Base-by-base conservation (phyloP, 805 yeast species). In the Maudiozyma turicensis region DNA sequence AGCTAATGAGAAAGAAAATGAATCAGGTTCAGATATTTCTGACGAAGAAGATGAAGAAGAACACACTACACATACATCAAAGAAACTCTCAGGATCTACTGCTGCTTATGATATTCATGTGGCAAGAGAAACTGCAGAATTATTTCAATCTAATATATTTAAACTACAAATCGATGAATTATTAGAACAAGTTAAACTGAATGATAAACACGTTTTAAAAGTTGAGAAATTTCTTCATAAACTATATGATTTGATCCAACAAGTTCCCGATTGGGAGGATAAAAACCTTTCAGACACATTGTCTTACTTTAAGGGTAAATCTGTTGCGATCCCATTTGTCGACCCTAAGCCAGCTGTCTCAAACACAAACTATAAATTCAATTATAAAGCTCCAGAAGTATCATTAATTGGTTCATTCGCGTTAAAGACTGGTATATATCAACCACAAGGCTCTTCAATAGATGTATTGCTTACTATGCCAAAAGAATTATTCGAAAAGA, bases 91-190 rank as follows among this genome's bases (percentile, higher is more conserved):
- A 10, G 52, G 51, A n/a, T 48, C 45, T 20, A 59, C 63, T 20
- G 57, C 61, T 20, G 81, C 93, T 0, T 90, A 87, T 57, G 96
- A 93, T 50, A 81, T 91, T 43, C 96, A 91, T 58, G 76, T 85
- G 2, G 96, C 96, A 0, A 77, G 95, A 58, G 97, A 90, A 65
- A 86, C 97, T 0, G 93, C 95, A 1, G 97, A 90, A 65, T 70
- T 91, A 43, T 93, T 90, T 79, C 88, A 90, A 61, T 88, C 96
- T 8, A 93, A 90, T 67, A 89, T 93, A 48, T 91, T 93, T 80
- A 93, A 93, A 66, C 69, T 93, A 50, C 96, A 93, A 70, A 89
- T 93, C 52, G 98, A 90, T 67, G 98, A 90, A 63, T 72, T 93
- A 40, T 71, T 93, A 57, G 78, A 80, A 56, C 98, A 91, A 66